Base-by-base conservation (phyloP, 2,329 filamentous ascomycete species). In the Dothideomycetes sp. region DNA sequence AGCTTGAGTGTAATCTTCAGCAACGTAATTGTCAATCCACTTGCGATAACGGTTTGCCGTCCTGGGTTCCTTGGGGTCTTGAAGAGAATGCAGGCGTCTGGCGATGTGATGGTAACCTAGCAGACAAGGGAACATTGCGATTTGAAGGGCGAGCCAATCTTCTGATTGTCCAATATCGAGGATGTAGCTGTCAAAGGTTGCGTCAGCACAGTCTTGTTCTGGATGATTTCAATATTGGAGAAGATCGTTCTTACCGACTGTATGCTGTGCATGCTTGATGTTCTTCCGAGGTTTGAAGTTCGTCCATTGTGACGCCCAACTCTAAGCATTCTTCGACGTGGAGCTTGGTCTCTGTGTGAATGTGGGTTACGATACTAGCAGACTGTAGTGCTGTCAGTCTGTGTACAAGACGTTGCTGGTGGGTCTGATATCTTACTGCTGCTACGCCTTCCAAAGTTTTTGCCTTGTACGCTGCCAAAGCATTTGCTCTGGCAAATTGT, bases 1-100 rank as follows among this genome's bases (percentile, higher is more conserved):
- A 5, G 84, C 84, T 47, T 78, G 69, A 1, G 69, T 64, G 50
- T 94, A 95, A 57, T 91, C 84, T 1, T 84, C 79, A 2, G 80
- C 82, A 12, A 83, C 75, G 56, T 95, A 96, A 54, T 85, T 93
- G 56, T 88, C 71, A 49, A 96, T 85, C 89, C 89, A 96, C 32
- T 78, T 74, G 81, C 83, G 91, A 64, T 94, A 96, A 69, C 34
- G 65, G 53, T 59, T 59, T 13, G 50, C 46, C 24, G 37, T 40
- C 32, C 46, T 48, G 1, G 49, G 45, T 20, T 47, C 45, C n/a
- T 46, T 39, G 62, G 53, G 24, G 78, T 82, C n/a, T 65, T 68
- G 34, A 71, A 64, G 46, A 83, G 67, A 67, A 51, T 78, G 70
- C 3, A 94, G 68, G 52, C 84, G 74, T 52, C 72, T 71, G 5